A percentile compares a stretch with the other conserved stretches of the same genome.
These are phyloP conservation scores for Hippophae rhamnoides DNA, from an alignment of 306 rosid genomes.

Conservation along the genomic window DNA sequence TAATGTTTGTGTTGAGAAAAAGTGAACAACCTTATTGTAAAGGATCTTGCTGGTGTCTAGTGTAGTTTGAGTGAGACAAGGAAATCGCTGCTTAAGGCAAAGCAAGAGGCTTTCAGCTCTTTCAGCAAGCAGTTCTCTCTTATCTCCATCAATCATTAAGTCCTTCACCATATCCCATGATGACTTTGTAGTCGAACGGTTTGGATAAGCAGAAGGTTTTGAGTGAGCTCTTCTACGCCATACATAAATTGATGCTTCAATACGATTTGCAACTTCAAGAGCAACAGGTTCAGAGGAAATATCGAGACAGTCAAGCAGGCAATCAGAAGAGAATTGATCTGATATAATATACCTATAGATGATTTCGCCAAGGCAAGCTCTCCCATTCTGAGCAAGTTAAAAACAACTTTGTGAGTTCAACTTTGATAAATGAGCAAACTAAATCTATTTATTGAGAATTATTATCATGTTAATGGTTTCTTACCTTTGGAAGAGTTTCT, in stretches of 20 bases:
- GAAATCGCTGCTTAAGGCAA: conserved; percentile 78
- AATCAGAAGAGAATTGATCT: conserved; percentile 69
- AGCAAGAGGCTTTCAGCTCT: conserved; percentile 69
- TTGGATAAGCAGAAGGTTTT: conserved; percentile 38
- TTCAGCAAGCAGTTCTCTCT: conserved; percentile 76
- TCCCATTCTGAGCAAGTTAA: conserved; percentile 59
- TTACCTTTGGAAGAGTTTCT: conserved; percentile 79
- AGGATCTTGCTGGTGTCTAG: conserved; percentile 90
- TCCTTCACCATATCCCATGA: conserved; percentile 94
- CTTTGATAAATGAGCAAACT: too few relatives aligned
- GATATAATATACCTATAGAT: conserved; percentile 78
- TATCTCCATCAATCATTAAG: conserved; percentile 75
- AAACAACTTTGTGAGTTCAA: too few relatives aligned
- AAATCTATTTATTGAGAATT: too few relatives aligned
- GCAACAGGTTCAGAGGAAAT: conserved; percentile 89
- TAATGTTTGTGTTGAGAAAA: not conserved
- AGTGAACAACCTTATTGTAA: conserved; percentile 56
- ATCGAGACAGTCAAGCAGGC: conserved; percentile 80
- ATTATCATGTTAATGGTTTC: not conserved
- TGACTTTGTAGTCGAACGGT: conserved; percentile 70
- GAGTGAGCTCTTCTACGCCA: conserved; percentile 79
- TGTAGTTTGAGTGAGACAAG: conserved; percentile 77
- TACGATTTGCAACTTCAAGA: conserved; percentile 82
- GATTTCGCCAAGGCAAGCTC: conserved; percentile 81
- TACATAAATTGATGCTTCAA: conserved; percentile 73